Evolutionary conservation across 2,329 filamentous ascomycete species (phyloP).

Genomic region (Verruconis gallopava): DNA sequence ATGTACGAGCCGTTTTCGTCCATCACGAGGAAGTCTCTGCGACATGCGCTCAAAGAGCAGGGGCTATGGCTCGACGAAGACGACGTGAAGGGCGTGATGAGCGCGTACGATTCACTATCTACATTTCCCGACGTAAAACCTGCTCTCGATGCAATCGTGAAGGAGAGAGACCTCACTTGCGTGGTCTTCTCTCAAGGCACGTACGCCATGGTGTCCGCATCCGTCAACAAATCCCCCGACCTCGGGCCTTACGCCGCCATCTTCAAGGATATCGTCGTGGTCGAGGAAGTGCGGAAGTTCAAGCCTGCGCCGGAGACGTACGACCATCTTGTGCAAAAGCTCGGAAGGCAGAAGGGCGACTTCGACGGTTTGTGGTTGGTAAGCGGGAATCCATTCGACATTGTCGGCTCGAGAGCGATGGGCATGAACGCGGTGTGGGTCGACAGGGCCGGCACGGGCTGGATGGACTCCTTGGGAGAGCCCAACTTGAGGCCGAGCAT

Average conservation of each 20-base stretch:
- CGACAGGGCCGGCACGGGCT: slow-evolving; percentile 48
- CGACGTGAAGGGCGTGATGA: slow-evolving; percentile 42
- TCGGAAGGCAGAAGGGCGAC: slow-evolving; percentile 30
- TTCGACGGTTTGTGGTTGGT: slow-evolving; percentile 51
- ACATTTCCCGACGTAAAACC: slow-evolving; percentile 51
- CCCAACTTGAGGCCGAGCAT: slow-evolving; percentile 36
- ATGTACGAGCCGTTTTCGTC: slow-evolving; percentile 48
- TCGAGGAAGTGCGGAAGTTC: slow-evolving; percentile 46
- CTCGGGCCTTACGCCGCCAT: slow-evolving; percentile 35
- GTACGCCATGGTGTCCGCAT: slow-evolving; percentile 46
- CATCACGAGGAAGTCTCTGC: slow-evolving; percentile 50
- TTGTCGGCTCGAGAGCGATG: slow-evolving; percentile 47
- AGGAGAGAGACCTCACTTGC: slow-evolving; percentile 30
- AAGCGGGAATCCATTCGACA: slow-evolving; percentile 61
- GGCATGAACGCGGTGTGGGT: slow-evolving; percentile 57
- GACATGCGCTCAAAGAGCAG: slow-evolving; percentile 50
- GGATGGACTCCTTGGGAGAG: slow-evolving; percentile 49
- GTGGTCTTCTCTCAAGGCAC: slow-evolving; percentile 64
- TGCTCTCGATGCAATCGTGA: slow-evolving; percentile 37
- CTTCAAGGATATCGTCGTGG: slow-evolving; percentile 42
- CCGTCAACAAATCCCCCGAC: slow-evolving; percentile 43
- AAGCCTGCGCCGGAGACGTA: slow-evolving; percentile 56
- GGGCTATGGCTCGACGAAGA: slow-evolving; percentile 31
- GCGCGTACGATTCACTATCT: slow-evolving; percentile 50
- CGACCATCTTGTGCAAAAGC: slow-evolving; percentile 40